These are phyloP conservation scores for Carex cristatella DNA, from an alignment of 176 grass and related monocot species.

Conservation along the genomic window DNA sequence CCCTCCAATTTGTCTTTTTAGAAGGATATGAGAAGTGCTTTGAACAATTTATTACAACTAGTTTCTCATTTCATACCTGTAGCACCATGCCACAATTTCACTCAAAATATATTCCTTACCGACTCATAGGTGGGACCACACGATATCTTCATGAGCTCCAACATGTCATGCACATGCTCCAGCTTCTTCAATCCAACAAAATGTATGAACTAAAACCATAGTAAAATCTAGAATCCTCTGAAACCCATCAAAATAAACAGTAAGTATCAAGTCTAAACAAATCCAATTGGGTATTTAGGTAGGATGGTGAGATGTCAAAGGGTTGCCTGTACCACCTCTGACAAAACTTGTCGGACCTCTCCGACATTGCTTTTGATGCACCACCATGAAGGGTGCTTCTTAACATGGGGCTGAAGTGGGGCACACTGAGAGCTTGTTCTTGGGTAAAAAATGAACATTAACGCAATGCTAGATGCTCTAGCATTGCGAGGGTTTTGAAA, in stretches of 20 bases:
- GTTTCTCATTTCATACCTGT: background rate
- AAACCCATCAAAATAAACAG: background rate
- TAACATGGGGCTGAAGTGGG: background rate
- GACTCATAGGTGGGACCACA: background rate
- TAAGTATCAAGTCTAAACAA: too few relatives aligned
- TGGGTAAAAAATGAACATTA: background rate
- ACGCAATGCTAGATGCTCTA: background rate
- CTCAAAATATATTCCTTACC: background rate
- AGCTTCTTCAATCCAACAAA: background rate
- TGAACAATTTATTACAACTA: background rate
- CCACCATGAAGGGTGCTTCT: background rate
- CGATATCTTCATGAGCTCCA: background rate
- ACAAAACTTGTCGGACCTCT: background rate
- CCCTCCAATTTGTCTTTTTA: background rate
- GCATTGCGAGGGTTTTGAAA: too few relatives aligned
- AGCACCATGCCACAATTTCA: too few relatives aligned
- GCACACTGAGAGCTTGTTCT: background rate
- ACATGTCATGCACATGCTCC: background rate
- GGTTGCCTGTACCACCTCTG: too few relatives aligned
- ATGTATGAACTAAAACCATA: background rate
- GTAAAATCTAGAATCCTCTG: background rate
- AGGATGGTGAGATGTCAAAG: too few relatives aligned
- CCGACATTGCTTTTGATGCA: background rate
- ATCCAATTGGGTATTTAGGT: too few relatives aligned
- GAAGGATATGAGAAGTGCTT: background rate